phyloP scores from a whole-genome alignment of 73 alveolate species.

The Paramecium biaurelia region DNA sequence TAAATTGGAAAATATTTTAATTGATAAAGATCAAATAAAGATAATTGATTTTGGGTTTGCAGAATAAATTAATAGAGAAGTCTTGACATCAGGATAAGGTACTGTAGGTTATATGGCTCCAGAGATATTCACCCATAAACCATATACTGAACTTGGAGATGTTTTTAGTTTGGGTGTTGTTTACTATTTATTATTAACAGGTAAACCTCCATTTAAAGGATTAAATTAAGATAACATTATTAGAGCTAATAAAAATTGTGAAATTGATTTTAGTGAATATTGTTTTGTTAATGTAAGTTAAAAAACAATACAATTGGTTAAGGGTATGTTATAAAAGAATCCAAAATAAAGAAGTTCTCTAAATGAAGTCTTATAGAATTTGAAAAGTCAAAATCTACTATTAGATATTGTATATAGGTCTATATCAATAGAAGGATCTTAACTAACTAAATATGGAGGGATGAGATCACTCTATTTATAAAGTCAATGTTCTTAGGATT shows the following conservation, averaged over 20 bases:
- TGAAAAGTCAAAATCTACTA: not conserved
- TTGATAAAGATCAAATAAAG: slow-evolving; percentile 67
- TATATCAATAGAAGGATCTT: not conserved
- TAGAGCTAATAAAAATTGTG: not conserved
- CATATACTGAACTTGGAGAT: slow-evolving; percentile 72
- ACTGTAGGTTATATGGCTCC: slow-evolving; percentile 78
- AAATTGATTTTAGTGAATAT: slow-evolving; percentile 40
- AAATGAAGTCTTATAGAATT: not conserved
- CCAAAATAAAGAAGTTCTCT: not conserved
- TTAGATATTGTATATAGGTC: not conserved
- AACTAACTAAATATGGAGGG: not conserved
- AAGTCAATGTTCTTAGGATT: not conserved
- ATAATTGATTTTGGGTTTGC: slow-evolving; percentile 82
- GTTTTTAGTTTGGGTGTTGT: slow-evolving; percentile 75
- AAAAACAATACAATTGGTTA: not conserved
- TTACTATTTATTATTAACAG: slow-evolving; percentile 64
- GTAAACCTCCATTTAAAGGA: slow-evolving; percentile 53
- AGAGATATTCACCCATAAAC: slow-evolving; percentile 67
- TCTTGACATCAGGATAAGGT: slow-evolving; percentile 58
- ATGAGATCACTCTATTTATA: not conserved
- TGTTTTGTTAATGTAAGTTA: not conserved
- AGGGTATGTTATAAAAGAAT: not conserved
- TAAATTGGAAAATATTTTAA: slow-evolving; percentile 52
- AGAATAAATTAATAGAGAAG: not conserved
- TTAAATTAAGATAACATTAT: not conserved